Conservation (phyloP, 305 asterid species). For the Andrographis paniculata region DNA sequence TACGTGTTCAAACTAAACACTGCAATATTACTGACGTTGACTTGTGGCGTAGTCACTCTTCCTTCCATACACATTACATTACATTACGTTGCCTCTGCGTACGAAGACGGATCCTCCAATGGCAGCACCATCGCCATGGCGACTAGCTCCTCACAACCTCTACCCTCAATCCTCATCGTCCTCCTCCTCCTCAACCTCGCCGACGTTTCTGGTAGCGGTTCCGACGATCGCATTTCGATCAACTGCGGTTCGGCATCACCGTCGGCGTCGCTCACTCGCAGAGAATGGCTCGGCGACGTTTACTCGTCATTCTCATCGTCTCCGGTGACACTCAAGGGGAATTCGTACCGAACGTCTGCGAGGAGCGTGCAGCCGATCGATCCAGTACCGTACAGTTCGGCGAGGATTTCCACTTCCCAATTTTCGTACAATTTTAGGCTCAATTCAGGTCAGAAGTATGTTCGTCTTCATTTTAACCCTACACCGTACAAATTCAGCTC, state of each 20-base stretch:
- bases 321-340: constrained; percentile 15
- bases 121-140: background rate
- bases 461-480: constrained; percentile 48
- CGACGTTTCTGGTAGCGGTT: background rate
- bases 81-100: too few relatives aligned
- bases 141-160: background rate
- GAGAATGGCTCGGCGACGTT: constrained; percentile 31
- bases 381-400: constrained; percentile 34
- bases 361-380: constrained; percentile 10
- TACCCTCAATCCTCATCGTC: background rate
- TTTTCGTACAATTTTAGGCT: constrained; percentile 35
- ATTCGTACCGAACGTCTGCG: constrained; percentile 15
- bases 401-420: constrained; percentile 32
- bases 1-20: too few relatives aligned
- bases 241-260: constrained; percentile 33
- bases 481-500: constrained; percentile 6
- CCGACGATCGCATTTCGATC: constrained; percentile 25
- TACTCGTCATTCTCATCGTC: background rate
- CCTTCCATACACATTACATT: too few relatives aligned
- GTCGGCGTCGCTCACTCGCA: constrained; percentile 24
- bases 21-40: too few relatives aligned
- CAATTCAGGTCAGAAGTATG: constrained; percentile 42
- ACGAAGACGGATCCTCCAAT: too few relatives aligned
- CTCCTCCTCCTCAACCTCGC: background rate
- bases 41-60: too few relatives aligned